phyloP scores from a whole-genome alignment of 2,329 filamentous ascomycete genomes.

The Gremmenia infestans region DNA sequence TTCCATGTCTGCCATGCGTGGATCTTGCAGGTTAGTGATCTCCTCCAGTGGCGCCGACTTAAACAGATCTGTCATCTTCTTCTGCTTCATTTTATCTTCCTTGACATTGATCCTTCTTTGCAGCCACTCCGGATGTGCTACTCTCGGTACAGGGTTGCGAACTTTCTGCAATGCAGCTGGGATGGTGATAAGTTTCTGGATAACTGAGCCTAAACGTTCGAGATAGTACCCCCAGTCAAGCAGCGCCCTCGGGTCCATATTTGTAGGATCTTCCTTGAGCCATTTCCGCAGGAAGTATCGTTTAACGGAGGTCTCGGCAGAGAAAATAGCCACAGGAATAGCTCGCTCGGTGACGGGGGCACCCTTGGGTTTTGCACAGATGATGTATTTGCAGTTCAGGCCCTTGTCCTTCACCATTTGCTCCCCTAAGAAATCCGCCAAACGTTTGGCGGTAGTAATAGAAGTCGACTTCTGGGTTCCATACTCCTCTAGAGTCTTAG shows the following conservation, averaged over 20 bases:
- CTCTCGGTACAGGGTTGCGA: conserved; percentile 86
- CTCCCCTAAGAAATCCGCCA: conserved; percentile 94
- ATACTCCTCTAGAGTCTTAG: conserved; percentile 95
- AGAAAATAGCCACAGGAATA: conserved; percentile 94
- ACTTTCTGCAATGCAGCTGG: conserved; percentile 94
- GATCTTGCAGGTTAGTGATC: conserved; percentile 59
- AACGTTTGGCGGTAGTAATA: conserved; percentile 93
- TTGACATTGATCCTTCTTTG: conserved; percentile 90
- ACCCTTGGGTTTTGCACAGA: conserved; percentile 78
- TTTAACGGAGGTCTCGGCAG: conserved; percentile 83
- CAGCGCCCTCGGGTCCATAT: conserved; percentile 84
- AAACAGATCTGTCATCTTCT: conserved; percentile 95
- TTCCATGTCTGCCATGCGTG: conserved; percentile 64
- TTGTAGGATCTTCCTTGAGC: conserved; percentile 85
- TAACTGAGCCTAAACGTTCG: conserved; percentile 91
- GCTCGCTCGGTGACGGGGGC: conserved; percentile 93
- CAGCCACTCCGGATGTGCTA: conserved; percentile 94
- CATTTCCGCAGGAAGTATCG: conserved; percentile 88
- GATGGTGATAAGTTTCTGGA: conserved; percentile 98
- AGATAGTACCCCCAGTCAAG: conserved; percentile 98
- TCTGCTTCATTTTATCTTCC: conserved; percentile 97
- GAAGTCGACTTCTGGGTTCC: conserved; percentile 94
- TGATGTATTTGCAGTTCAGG: conserved; percentile 99
- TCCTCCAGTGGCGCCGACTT: conserved; percentile 67
- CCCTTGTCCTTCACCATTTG: conserved; percentile 99